Evolutionary conservation across 495 filamentous ascomycete species (phyloP).

Genomic region (Cairneyella variabilis): DNA sequence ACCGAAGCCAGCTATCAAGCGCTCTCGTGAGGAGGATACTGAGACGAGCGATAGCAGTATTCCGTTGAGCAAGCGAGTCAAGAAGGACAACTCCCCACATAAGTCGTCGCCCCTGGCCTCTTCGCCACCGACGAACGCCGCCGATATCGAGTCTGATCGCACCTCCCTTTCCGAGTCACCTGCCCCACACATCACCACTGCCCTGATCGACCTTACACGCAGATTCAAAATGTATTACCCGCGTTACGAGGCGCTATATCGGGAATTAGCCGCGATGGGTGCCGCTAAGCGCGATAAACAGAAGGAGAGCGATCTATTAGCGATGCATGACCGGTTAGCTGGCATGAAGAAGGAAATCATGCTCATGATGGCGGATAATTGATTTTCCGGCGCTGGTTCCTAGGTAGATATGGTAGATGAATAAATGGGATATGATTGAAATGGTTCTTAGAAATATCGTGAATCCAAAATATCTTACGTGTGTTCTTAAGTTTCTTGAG

Average conservation of each 20-base stretch:
- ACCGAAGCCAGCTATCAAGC: constrained; percentile 26
- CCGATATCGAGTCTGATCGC: constrained; percentile 47
- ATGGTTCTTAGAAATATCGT: no score
- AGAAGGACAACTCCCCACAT: constrained; percentile 35
- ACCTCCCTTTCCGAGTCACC: constrained; percentile 22
- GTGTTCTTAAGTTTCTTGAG: no score
- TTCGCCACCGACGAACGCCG: constrained; percentile 73
- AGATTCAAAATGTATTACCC: constrained; percentile 42
- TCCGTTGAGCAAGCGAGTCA: constrained; percentile 22
- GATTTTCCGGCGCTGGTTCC: no score
- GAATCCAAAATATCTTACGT: no score
- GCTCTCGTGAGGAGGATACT: constrained; percentile 23
- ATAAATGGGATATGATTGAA: no score
- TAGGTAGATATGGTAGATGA: no score
- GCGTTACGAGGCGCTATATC: constrained; percentile 59
- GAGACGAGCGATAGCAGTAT: constrained; percentile 25
- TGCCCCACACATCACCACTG: constrained; percentile 13
- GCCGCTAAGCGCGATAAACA: constrained; percentile 45
- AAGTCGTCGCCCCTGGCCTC: constrained; percentile 73
- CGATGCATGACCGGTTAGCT: constrained; percentile 57
- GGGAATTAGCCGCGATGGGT: constrained; percentile 52
- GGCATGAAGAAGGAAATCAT: constrained; percentile 65
- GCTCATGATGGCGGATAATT: constrained; percentile 15
- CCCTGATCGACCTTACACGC: constrained; percentile 11
- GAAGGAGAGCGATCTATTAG: constrained; percentile 53